A percentile compares a stretch with the other conserved stretches of the same genome.
phyloP scores from a whole-genome alignment of 306 rosid genomes.

The Spatholobus suberectus region DNA sequence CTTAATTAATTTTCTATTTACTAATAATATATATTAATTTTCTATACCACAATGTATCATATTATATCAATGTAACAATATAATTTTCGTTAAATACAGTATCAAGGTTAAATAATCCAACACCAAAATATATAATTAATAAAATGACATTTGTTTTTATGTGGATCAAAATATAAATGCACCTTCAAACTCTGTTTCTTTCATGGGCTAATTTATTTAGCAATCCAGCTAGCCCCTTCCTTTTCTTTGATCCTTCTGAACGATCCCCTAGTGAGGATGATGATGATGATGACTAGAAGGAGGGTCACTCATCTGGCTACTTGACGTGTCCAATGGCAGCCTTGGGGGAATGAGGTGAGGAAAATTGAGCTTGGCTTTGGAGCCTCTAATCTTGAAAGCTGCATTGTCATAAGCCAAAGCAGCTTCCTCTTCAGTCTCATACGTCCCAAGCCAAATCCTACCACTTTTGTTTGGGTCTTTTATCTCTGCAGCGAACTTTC shows the following conservation, averaged over 20 bases:
- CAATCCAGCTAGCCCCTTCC: neutral
- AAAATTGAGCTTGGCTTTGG: neutral
- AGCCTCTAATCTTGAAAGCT: neutral
- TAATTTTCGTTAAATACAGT: too few species aligned
- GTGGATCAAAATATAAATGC: neutral
- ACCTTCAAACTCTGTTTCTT: neutral
- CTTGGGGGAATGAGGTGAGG: neutral
- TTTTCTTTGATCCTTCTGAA: neutral
- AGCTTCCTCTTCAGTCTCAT: conserved; percentile 11
- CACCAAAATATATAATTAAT: too few species aligned
- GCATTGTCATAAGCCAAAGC: conserved; percentile 19
- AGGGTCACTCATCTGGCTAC: neutral
- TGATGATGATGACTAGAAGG: neutral
- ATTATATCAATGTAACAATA: too few species aligned
- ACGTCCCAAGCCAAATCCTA: conserved; percentile 1
- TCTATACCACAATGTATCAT: neutral
- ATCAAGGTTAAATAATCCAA: too few species aligned
- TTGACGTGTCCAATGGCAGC: neutral
- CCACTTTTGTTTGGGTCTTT: neutral
- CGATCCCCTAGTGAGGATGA: neutral
- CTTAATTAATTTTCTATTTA: neutral
- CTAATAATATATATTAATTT: too few species aligned
- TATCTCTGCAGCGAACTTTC: conserved; percentile 4
- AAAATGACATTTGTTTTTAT: neutral
- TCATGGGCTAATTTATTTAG: neutral